A percentile compares a stretch with the other conserved stretches of the same genome.
These are phyloP conservation scores for Blastobotrys illinoisensis DNA, from an alignment of 1,139 yeast species.

Conservation along the genomic window DNA sequence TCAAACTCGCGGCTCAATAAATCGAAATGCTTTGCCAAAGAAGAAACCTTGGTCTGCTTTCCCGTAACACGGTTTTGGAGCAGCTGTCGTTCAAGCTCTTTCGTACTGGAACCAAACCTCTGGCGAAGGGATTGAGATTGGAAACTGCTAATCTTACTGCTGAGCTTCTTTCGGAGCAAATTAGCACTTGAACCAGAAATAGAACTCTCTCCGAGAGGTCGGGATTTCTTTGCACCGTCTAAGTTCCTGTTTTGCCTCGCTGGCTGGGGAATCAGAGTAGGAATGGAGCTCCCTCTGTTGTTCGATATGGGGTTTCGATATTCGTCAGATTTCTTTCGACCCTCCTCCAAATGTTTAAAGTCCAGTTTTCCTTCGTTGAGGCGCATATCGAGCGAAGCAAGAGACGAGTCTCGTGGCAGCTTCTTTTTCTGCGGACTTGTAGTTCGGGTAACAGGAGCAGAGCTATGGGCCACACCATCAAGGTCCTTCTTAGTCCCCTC, in stretches of 20 bases:
- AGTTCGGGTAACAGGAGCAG: neutral
- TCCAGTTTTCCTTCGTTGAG: neutral
- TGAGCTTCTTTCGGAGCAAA: slow-evolving; percentile 16
- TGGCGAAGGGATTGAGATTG: slow-evolving; percentile 20
- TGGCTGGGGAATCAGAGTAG: neutral
- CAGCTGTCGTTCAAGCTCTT: slow-evolving; percentile 30
- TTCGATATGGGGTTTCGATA: neutral
- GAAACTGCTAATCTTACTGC: slow-evolving; percentile 16
- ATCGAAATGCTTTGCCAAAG: slow-evolving; percentile 56
- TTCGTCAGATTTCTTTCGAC: neutral
- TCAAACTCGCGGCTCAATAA: slow-evolving; percentile 82
- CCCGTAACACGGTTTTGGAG: slow-evolving; percentile 15
- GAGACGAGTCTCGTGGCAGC: neutral
- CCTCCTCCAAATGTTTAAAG: neutral
- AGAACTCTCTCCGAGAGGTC: slow-evolving; percentile 3
- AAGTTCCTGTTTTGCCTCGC: neutral
- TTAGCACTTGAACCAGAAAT: neutral
- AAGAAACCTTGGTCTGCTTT: slow-evolving; percentile 30
- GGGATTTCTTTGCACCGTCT: neutral
- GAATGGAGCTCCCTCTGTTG: neutral
- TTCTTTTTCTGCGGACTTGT: neutral
- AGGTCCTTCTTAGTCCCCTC: neutral
- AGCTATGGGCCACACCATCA: neutral
- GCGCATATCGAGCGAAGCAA: neutral
- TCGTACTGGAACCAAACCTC: slow-evolving; percentile 25